Evolutionary conservation across 2,329 filamentous ascomycete species (phyloP).

Genomic region (Ceratocystis diversiconidia): DNA sequence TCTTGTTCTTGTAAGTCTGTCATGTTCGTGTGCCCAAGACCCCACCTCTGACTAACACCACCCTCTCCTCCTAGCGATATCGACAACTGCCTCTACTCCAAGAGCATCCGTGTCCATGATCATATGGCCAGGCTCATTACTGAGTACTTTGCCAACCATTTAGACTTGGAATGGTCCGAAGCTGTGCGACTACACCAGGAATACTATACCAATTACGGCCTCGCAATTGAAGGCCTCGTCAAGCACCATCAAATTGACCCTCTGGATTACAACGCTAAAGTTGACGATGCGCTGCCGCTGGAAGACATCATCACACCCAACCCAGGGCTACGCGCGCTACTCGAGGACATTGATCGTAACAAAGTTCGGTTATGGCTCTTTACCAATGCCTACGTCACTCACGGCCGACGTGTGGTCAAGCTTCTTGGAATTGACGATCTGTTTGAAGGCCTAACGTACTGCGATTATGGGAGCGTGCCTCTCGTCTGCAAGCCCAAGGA

Average conservation of each 20-base stretch:
- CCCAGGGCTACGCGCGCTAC: conserved; percentile 55
- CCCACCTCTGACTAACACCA: background rate
- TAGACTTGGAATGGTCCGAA: conserved; percentile 59
- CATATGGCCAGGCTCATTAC: conserved; percentile 76
- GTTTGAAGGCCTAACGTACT: conserved; percentile 91
- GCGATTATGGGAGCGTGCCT: conserved; percentile 62
- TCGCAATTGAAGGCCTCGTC: conserved; percentile 92
- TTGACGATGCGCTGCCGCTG: conserved; percentile 86
- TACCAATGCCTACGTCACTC: conserved; percentile 88
- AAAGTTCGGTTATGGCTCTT: conserved; percentile 89
- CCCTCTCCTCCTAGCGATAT: conserved; percentile 58
- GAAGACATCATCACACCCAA: conserved; percentile 73
- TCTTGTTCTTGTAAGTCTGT: conserved; percentile 31
- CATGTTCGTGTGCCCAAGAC: no score
- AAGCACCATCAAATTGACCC: conserved; percentile 91
- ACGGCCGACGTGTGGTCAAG: conserved; percentile 67
- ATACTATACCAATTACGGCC: conserved; percentile 90
- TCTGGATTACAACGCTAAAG: conserved; percentile 83
- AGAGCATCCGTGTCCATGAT: conserved; percentile 72
- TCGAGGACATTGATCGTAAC: conserved; percentile 66
- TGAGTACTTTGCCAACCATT: conserved; percentile 49
- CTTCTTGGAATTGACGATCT: conserved; percentile 72
- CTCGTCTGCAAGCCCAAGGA: conserved; percentile 77
- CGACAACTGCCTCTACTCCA: conserved; percentile 92
- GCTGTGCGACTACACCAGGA: conserved; percentile 75